Evolutionary conservation across 176 grass and related monocot species (phyloP), one percentile per base, ranked within the genome.

Genomic region (Ensete ventricosum): DNA sequence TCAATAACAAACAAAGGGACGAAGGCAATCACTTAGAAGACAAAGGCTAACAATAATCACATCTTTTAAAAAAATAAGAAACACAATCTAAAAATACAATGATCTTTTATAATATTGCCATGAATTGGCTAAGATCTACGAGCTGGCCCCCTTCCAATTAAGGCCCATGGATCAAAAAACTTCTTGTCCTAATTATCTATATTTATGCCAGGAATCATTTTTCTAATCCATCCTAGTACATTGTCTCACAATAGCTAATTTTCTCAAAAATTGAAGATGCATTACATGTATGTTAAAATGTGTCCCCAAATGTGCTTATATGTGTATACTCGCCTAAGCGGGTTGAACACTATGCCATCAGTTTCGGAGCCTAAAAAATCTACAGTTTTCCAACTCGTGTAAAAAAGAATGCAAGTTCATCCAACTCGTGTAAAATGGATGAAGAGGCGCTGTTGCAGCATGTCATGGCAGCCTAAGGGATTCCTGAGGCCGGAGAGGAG

Each of bases 231-330:
- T 43, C 0, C 34, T 43, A 6, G 0, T 43, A 1, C 63, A 29
- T n/a, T 13, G 11, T 50, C 67, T 48, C 67, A 69, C 27, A 50
- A n/a, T 16, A 49, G 14, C 67, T 14, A 29, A 69, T 50, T 69
- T 50, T 69, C 16, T 69, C 64, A 58, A 73, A 14, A 60, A 14
- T 63, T 76, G 21, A 26, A 2, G 68, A 24, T 78, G 73, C 71
- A 83, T 83, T 73, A 71, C 74, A 55, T 72, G 77, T 76, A 19
- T 77, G 51, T 62, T 70, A 73, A 76, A 83, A 78, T 83, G 71
- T 78, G 48, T 63, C 55, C 72, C 55, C 66, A 23, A 64, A 13
- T 69, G 62, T 23, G 53, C 68, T 23, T 77, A 83, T 60, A 21
- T 67, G 72, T 69, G 60, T 43, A 43, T 6, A 43, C 53, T 77